These are phyloP conservation scores for Rhododendron simsii DNA, from an alignment of 148 eudicot species.

Conservation along the genomic window DNA sequence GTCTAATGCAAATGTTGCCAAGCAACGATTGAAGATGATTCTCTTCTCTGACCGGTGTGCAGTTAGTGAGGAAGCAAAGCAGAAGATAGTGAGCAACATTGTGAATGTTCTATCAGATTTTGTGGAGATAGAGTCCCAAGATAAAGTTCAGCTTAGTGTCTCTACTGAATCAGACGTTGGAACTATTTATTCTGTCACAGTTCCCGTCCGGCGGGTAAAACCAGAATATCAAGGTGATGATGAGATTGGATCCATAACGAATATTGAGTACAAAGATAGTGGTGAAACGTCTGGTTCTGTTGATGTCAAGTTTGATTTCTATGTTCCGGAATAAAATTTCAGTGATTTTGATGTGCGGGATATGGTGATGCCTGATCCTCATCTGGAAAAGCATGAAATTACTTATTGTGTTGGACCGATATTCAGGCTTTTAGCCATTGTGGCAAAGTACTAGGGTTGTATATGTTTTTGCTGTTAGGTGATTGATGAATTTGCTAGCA, in stretches of 20 bases:
- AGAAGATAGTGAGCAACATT: slow-evolving; percentile 78
- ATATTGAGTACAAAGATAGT: slow-evolving; percentile 76
- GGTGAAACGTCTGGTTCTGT: slow-evolving; percentile 83
- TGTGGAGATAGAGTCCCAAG: slow-evolving; percentile 91
- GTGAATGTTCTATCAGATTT: slow-evolving; percentile 78
- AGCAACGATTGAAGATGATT: slow-evolving; percentile 93
- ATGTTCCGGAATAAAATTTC: slow-evolving; percentile 52
- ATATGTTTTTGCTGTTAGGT: slow-evolving; percentile 8
- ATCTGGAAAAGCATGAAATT: background rate
- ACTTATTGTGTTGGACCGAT: background rate
- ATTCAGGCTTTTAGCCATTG: background rate
- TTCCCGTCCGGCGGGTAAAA: slow-evolving; percentile 91
- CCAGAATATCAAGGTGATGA: slow-evolving; percentile 78
- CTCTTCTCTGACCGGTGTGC: slow-evolving; percentile 95
- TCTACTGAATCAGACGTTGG: slow-evolving; percentile 79
- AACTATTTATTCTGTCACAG: slow-evolving; percentile 89
- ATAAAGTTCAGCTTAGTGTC: slow-evolving; percentile 77
- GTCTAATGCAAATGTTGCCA: slow-evolving; percentile 85
- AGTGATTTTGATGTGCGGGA: slow-evolving; percentile 24
- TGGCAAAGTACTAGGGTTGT: background rate
- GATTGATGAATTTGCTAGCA: slow-evolving; percentile 8
- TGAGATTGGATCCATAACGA: slow-evolving; percentile 59
- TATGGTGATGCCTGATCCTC: background rate
- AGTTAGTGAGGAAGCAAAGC: slow-evolving; percentile 91
- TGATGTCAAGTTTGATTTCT: slow-evolving; percentile 93